phyloP scores from a whole-genome alignment of 176 grass and related monocot genomes.

The Oryza meyeriana region DNA sequence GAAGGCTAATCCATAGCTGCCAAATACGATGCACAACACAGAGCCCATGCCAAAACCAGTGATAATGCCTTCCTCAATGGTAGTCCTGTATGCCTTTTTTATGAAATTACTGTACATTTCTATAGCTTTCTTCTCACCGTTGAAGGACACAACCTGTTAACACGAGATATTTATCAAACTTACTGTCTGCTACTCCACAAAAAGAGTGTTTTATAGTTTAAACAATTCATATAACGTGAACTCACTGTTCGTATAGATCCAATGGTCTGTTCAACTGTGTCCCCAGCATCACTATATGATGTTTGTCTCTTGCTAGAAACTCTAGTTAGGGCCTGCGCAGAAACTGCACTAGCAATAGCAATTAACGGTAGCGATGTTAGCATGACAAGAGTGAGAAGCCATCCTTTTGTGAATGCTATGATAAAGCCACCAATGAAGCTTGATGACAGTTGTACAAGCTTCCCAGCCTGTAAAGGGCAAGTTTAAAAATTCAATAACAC shows the following conservation, averaged over 20 bases:
- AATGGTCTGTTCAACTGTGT: conserved; percentile 78
- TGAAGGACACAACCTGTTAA: conserved; percentile 72
- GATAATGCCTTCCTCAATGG: conserved; percentile 52
- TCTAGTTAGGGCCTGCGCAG: conserved; percentile 44
- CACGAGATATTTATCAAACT: conserved; percentile 1
- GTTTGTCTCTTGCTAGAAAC: conserved; percentile 51
- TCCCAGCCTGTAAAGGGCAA: conserved; percentile 57
- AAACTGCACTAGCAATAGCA: conserved; percentile 43
- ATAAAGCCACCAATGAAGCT: conserved; percentile 58
- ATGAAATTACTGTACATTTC: conserved; percentile 52
- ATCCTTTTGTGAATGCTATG: conserved; percentile 73
- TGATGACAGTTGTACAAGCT: conserved; percentile 53
- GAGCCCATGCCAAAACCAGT: conserved; percentile 63
- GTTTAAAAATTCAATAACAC: neutral
- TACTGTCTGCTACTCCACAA: neutral
- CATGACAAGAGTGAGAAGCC: conserved; percentile 81
- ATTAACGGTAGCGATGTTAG: conserved; percentile 54
- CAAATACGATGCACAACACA: conserved; percentile 47
- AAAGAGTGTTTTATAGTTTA: neutral
- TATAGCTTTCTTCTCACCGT: conserved; percentile 58
- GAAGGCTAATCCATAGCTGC: conserved; percentile 66
- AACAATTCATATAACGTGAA: conserved; percentile 26
- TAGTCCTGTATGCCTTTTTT: conserved; percentile 47
- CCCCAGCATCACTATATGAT: conserved; percentile 67
- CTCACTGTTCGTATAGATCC: conserved; percentile 81